A percentile compares a stretch with the other conserved stretches of the same genome.
phyloP scores from a whole-genome alignment of 352 stramenopile genomes.

The Globisporangium sylvaticum region DNA sequence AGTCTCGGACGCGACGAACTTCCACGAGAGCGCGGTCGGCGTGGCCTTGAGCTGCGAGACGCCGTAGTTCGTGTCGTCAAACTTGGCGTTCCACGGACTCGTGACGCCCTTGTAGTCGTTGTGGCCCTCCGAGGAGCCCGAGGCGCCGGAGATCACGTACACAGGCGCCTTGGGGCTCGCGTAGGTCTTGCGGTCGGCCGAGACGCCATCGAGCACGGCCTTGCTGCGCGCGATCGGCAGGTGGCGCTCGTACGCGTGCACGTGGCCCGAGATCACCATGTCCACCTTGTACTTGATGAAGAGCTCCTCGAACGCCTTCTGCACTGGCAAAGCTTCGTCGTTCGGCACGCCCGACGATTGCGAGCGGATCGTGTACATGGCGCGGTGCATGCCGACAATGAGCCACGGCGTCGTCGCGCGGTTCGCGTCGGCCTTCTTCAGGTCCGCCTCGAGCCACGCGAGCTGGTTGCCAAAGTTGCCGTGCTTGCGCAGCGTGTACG shows the following conservation, averaged over 20 bases:
- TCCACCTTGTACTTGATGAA: slow-evolving; percentile 88
- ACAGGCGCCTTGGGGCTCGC: slow-evolving; percentile 53
- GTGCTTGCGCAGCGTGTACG: slow-evolving; percentile 24
- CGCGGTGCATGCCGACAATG: slow-evolving; percentile 47
- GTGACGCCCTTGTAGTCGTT: slow-evolving; percentile 15
- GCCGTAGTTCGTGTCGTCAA: slow-evolving; percentile 34
- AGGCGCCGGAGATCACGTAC: slow-evolving; percentile 58
- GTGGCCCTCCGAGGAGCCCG: slow-evolving; percentile 58
- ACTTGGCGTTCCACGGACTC: slow-evolving; percentile 47
- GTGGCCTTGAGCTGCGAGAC: slow-evolving; percentile 33
- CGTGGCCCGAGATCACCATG: slow-evolving; percentile 76
- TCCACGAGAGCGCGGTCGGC: not conserved
- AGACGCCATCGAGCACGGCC: slow-evolving; percentile 45
- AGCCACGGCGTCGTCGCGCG: slow-evolving; percentile 44
- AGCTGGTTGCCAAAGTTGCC: slow-evolving; percentile 51
- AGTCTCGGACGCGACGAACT: not conserved
- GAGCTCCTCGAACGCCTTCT: slow-evolving; percentile 74
- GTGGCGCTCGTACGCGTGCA: slow-evolving; percentile 84
- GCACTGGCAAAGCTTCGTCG: slow-evolving; percentile 25
- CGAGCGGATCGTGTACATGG: slow-evolving; percentile 29
- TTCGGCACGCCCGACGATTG: slow-evolving; percentile 17
- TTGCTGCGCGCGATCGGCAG: slow-evolving; percentile 46
- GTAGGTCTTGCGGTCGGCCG: slow-evolving; percentile 48
- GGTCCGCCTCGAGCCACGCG: slow-evolving; percentile 41
- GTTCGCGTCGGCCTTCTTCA: slow-evolving; percentile 42